Percentiles rank a stretch among this genome's conserved stretches.
phyloP scores from a whole-genome alignment of 345 rosid species.

The Salix suchowensis region DNA sequence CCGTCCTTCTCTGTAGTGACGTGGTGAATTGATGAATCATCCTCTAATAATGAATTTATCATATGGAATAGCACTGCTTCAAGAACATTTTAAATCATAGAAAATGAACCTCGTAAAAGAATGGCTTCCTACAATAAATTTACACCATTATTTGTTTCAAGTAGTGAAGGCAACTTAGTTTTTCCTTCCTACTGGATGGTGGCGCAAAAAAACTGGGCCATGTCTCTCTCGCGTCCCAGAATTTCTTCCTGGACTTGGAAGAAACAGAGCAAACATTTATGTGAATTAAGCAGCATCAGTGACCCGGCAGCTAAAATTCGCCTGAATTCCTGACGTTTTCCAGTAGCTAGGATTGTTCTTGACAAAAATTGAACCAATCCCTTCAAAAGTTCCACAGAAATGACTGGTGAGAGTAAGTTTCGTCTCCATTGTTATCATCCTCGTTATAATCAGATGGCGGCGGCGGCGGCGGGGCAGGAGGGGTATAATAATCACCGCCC shows the following conservation, averaged over 20 bases:
- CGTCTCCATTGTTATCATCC: slow-evolving; percentile 12
- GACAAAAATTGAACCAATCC: neutral
- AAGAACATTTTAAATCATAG: too few relatives aligned
- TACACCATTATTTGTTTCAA: neutral
- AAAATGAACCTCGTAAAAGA: too few relatives aligned
- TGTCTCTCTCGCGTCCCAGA: neutral
- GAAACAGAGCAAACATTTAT: neutral
- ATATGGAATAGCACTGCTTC: too few relatives aligned
- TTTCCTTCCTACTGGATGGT: neutral
- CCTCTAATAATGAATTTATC: too few relatives aligned
- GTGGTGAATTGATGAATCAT: too few relatives aligned
- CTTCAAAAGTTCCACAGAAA: slow-evolving; percentile 56
- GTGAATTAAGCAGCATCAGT: neutral
- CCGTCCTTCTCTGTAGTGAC: too few relatives aligned
- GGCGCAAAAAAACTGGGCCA: neutral
- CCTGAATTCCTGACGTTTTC: neutral
- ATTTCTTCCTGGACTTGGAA: neutral
- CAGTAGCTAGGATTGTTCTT: neutral
- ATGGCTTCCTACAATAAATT: neutral
- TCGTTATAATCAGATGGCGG: neutral
- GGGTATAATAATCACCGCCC: slow-evolving; percentile 1
- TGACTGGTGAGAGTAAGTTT: slow-evolving; percentile 20
- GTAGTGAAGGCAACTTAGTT: neutral
- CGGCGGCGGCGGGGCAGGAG: slow-evolving; percentile 6
- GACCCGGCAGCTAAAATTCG: neutral